phyloP scores from a whole-genome alignment of 306 rosid species.

The Boehmeria nivea region DNA sequence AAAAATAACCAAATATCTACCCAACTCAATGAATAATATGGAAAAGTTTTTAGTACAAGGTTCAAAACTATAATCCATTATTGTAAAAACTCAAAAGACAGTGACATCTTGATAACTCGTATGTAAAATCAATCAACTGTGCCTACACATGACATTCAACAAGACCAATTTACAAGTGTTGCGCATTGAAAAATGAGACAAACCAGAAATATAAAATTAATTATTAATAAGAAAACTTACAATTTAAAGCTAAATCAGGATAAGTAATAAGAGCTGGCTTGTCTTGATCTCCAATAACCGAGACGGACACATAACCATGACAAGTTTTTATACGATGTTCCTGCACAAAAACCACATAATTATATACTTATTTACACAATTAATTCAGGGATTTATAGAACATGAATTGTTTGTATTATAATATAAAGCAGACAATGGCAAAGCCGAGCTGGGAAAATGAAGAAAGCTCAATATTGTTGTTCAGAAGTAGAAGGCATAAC shows the following conservation, averaged over 20 bases:
- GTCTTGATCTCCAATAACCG: conserved; percentile 87
- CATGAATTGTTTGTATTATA: neutral
- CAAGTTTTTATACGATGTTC: conserved; percentile 71
- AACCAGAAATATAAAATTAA: too few relatives aligned
- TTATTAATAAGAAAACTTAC: conserved; percentile 67
- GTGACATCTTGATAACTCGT: too few relatives aligned
- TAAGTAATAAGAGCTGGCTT: conserved; percentile 91
- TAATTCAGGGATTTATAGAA: conserved; percentile 15
- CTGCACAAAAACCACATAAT: conserved; percentile 41
- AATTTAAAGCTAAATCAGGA: conserved; percentile 89
- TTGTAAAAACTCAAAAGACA: neutral
- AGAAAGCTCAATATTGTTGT: too few relatives aligned
- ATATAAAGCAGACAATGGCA: neutral
- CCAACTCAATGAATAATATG: too few relatives aligned
- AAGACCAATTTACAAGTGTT: neutral
- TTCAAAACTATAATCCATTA: too few relatives aligned
- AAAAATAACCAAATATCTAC: too few relatives aligned
- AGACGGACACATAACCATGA: conserved; percentile 64
- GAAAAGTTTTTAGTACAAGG: too few relatives aligned
- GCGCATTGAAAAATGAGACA: neutral
- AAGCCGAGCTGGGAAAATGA: neutral
- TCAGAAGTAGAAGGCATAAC: too few relatives aligned
- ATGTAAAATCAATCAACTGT: conserved; percentile 15
- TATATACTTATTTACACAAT: conserved; percentile 9
- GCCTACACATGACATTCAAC: neutral